Evolutionary conservation across 768 basidiomycete species (phyloP).

Genomic region (Rhodocollybia butyracea): DNA sequence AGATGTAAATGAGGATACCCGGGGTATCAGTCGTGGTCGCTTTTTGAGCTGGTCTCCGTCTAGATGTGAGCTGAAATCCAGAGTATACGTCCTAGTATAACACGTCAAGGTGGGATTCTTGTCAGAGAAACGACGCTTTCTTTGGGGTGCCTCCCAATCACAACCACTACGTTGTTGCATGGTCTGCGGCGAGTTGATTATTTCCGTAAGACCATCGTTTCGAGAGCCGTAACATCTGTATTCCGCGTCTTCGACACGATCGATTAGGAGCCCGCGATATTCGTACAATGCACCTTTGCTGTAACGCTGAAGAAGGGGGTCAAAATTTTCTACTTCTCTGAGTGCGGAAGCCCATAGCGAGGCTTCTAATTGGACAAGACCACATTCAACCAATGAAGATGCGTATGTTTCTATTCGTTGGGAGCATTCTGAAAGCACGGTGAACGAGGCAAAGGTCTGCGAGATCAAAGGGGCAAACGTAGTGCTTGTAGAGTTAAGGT

Average conservation of each 20-base stretch:
- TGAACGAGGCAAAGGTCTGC: slow-evolving; percentile 7
- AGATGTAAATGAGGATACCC: slow-evolving; percentile 29
- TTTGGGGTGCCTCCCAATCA: slow-evolving; percentile 37
- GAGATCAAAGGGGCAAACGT: slow-evolving; percentile 16
- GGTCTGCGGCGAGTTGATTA: slow-evolving; percentile 1
- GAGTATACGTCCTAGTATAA: background rate
- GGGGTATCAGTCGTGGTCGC: slow-evolving; percentile 13
- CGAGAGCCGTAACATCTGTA: slow-evolving; percentile 36
- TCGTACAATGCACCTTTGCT: slow-evolving; percentile 22
- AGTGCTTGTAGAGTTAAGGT: slow-evolving; percentile 22
- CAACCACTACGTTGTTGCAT: slow-evolving; percentile 25
- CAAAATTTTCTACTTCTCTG: slow-evolving; percentile 37
- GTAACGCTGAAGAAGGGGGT: slow-evolving; percentile 19
- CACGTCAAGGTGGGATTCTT: slow-evolving; percentile 10
- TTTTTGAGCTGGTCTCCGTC: slow-evolving; percentile 5
- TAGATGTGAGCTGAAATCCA: background rate
- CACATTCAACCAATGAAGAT: slow-evolving; percentile 26
- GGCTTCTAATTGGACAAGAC: slow-evolving; percentile 41
- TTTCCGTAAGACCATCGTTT: slow-evolving; percentile 4
- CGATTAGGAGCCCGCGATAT: slow-evolving; percentile 40
- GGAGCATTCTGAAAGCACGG: slow-evolving; percentile 3
- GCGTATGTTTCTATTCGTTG: slow-evolving; percentile 6
- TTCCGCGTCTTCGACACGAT: slow-evolving; percentile 50
- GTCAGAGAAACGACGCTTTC: slow-evolving; percentile 16
- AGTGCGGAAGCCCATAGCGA: slow-evolving; percentile 53